Evolutionary conservation across 2,329 filamentous ascomycete genomes (phyloP).

Genomic region (Diaporthe sp.): DNA sequence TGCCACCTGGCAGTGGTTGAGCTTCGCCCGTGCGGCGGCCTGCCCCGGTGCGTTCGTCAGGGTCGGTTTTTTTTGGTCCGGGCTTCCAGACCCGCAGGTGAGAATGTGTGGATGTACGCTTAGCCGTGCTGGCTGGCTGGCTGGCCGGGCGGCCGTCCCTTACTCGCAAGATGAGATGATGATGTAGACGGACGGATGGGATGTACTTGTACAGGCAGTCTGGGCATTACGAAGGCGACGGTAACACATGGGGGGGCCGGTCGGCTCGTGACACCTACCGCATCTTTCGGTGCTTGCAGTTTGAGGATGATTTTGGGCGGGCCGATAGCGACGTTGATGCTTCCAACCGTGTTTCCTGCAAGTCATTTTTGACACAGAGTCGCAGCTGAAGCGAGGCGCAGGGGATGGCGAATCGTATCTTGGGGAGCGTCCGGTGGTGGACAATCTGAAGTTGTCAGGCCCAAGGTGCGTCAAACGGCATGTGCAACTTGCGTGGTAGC

Average conservation of each 20-base stretch:
- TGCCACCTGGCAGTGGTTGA: slow-evolving; percentile 4
- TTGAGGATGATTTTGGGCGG: slow-evolving; percentile 8
- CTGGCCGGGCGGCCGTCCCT: background rate
- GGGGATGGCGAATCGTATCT: slow-evolving; percentile 22
- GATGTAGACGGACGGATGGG: background rate
- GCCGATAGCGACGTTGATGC: slow-evolving; percentile 28
- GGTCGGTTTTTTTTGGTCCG: slow-evolving; percentile 10
- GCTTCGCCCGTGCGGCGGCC: slow-evolving; percentile 1
- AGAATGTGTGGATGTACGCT: background rate
- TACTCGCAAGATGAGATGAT: slow-evolving; percentile 14
- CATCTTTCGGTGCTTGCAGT: slow-evolving; percentile 18
- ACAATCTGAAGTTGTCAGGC: slow-evolving; percentile 19
- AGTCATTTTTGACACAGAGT: slow-evolving; percentile 25
- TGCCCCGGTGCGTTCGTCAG: slow-evolving; percentile 19
- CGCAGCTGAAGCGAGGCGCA: slow-evolving; percentile 21
- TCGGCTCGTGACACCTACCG: slow-evolving; percentile 33
- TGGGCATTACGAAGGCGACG: slow-evolving; percentile 19
- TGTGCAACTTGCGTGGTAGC: background rate
- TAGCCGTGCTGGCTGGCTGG: slow-evolving; percentile 2
- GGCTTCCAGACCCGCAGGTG: slow-evolving; percentile 23
- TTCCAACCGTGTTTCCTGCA: slow-evolving; percentile 31
- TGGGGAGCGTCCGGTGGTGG: slow-evolving; percentile 9
- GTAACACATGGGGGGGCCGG: slow-evolving; percentile 11
- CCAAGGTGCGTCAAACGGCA: slow-evolving; percentile 14
- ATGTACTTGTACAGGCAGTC: background rate